Conservation (phyloP, 1,139 yeast genomes). For the Scheffersomyces parashehatae region DNA sequence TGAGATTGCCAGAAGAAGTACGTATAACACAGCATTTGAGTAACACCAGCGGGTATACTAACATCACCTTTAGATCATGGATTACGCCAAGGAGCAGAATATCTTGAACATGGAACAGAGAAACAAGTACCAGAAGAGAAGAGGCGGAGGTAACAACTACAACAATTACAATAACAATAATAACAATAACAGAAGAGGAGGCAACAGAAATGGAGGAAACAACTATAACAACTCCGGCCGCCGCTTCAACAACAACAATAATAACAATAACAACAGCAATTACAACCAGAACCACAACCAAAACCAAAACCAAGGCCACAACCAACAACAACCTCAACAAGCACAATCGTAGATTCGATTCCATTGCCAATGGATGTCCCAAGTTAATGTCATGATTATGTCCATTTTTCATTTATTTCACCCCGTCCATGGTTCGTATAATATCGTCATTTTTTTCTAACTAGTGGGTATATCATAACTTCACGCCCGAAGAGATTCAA, state of each 20-base stretch:
- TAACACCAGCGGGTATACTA: slow-evolving; percentile 9
- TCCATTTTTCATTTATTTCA: not conserved
- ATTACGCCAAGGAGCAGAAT: slow-evolving; percentile 73
- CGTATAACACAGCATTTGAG: slow-evolving; percentile 2
- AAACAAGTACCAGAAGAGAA: slow-evolving; percentile 48
- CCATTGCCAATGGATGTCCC: not conserved
- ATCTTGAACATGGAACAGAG: slow-evolving; percentile 55
- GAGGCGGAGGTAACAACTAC: slow-evolving; percentile 22
- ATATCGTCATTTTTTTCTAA: not conserved
- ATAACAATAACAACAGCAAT: slow-evolving; percentile 5
- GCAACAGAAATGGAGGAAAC: slow-evolving; percentile 12
- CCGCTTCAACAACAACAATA: slow-evolving; percentile 8
- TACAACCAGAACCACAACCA: slow-evolving; percentile 3
- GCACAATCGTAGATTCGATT: not conserved
- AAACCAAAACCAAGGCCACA: slow-evolving; percentile 3
- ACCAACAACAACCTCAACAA: slow-evolving; percentile 7
- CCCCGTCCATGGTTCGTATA: too few species aligned
- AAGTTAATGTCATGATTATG: not conserved
- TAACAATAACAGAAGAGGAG: slow-evolving; percentile 7
- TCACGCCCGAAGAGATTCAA: not conserved
- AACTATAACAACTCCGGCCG: slow-evolving; percentile 10
- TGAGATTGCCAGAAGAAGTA: slow-evolving; percentile 47
- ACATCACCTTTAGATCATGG: slow-evolving; percentile 70
- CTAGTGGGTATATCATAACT: not conserved
- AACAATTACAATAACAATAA: slow-evolving; percentile 8